Conservation (phyloP, 2,329 filamentous ascomycete genomes). For the Sclerotinia nivalis region DNA sequence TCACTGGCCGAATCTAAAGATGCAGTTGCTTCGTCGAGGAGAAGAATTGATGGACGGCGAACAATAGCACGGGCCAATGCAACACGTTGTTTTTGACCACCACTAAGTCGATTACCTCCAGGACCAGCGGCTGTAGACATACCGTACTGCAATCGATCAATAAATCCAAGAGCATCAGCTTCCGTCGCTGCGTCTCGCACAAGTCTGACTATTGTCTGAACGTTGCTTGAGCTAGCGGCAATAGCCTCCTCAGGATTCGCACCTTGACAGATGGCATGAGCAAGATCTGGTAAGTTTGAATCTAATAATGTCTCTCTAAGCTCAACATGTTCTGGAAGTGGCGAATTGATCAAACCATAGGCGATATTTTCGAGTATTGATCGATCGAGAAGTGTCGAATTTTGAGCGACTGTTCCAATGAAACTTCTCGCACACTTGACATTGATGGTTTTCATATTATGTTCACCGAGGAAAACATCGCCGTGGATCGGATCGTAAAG, state of each 20-base stretch:
- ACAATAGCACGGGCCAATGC: conserved; percentile 65
- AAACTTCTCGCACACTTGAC: conserved; percentile 14
- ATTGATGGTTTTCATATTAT: conserved; percentile 8
- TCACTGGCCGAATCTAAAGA: conserved; percentile 83
- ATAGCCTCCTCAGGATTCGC: not conserved
- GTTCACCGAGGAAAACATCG: conserved; percentile 2
- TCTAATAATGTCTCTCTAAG: conserved; percentile 1
- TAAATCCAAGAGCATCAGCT: conserved; percentile 17
- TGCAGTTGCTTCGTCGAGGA: conserved; percentile 63
- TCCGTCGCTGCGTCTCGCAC: conserved; percentile 9
- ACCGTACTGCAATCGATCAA: conserved; percentile 12
- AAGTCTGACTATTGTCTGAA: conserved; percentile 10
- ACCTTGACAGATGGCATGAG: not conserved
- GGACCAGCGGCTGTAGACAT: conserved; percentile 1
- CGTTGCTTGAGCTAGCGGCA: not conserved
- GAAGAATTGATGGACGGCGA: conserved; percentile 56
- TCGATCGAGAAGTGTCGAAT: conserved; percentile 12
- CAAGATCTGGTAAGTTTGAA: conserved; percentile 16
- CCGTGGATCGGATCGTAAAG: conserved; percentile 51
- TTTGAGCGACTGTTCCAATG: conserved; percentile 12
- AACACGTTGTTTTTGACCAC: conserved; percentile 21
- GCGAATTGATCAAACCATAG: conserved; percentile 18
- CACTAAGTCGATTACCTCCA: conserved; percentile 14
- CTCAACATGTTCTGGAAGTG: conserved; percentile 1
- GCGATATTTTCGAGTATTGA: conserved; percentile 19